Percentiles rank a stretch among this genome's conserved stretches.
Evolutionary conservation across 2,329 filamentous ascomycete species (phyloP).

Genomic region (Colletotrichum agaves): DNA sequence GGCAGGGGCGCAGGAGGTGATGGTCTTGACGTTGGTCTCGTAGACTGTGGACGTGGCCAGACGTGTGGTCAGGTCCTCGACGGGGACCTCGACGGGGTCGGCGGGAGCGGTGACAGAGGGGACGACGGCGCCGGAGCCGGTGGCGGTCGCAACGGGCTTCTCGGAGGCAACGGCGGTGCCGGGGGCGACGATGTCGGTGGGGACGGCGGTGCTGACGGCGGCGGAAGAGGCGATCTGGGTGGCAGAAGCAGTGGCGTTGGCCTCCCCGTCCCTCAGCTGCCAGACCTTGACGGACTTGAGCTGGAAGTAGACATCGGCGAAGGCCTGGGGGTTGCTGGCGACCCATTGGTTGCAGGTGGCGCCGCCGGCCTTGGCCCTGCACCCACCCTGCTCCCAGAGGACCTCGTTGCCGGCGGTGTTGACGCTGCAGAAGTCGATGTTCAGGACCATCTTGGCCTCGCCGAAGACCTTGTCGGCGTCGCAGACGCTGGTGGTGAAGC

Average conservation of each 20-base stretch:
- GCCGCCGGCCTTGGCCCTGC: constrained; percentile 41
- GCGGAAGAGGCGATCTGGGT: background rate
- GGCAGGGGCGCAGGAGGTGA: constrained; percentile 33
- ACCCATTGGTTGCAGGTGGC: constrained; percentile 52
- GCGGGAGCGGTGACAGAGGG: background rate
- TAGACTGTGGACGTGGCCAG: constrained; percentile 36
- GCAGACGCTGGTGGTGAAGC: constrained; percentile 42
- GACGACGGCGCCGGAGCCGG: background rate
- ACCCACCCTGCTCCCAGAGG: constrained; percentile 43
- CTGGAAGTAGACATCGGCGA: constrained; percentile 55
- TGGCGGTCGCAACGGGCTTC: constrained; percentile 1
- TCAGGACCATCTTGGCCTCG: constrained; percentile 44
- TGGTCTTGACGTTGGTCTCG: constrained; percentile 36
- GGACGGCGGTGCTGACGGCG: background rate
- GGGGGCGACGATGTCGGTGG: background rate
- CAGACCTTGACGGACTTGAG: constrained; percentile 53
- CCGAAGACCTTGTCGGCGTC: constrained; percentile 43
- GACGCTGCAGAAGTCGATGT: constrained; percentile 74
- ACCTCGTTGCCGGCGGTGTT: constrained; percentile 53
- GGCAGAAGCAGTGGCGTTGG: background rate
- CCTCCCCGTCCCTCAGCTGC: constrained; percentile 39
- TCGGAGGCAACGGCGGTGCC: constrained; percentile 11
- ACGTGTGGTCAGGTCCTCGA: constrained; percentile 23
- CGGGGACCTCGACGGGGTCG: constrained; percentile 3
- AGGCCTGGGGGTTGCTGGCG: constrained; percentile 48